Conservation (phyloP, 2,329 filamentous ascomycete genomes). For the Fusarium decemcellulare region DNA sequence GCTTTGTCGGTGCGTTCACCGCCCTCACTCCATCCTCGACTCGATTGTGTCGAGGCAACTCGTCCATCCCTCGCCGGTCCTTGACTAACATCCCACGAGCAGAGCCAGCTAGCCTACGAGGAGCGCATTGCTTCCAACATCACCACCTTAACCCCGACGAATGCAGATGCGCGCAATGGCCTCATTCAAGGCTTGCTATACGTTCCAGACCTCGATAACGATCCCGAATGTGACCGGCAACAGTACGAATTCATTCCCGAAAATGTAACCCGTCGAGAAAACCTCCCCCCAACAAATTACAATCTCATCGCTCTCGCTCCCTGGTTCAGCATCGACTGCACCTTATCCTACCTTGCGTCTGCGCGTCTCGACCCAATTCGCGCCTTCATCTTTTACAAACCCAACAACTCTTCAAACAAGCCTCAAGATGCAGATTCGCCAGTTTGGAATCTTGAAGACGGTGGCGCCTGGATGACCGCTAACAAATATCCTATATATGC, state of each 20-base stretch:
- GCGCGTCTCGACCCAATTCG: constrained; percentile 72
- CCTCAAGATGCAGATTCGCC: constrained; percentile 77
- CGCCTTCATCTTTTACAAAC: constrained; percentile 75
- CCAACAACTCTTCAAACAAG: constrained; percentile 67
- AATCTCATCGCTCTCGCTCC: constrained; percentile 87
- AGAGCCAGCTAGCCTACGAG: constrained; percentile 67
- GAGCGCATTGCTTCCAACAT: constrained; percentile 70
- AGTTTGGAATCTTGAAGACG: constrained; percentile 80
- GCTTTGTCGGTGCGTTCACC: constrained; percentile 64
- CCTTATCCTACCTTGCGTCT: constrained; percentile 77
- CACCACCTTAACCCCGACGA: constrained; percentile 81
- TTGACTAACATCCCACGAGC: constrained; percentile 38
- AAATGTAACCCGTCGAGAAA: constrained; percentile 80
- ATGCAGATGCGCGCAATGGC: constrained; percentile 70
- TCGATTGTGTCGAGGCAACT: constrained; percentile 6
- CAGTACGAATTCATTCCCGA: constrained; percentile 77
- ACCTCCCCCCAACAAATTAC: constrained; percentile 79
- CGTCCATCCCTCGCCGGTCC: background rate
- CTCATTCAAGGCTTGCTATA: constrained; percentile 86
- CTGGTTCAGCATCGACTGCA: constrained; percentile 84
- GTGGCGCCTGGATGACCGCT: constrained; percentile 77
- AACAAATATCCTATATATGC: constrained; percentile 88
- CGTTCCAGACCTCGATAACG: constrained; percentile 76
- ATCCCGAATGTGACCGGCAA: constrained; percentile 74
- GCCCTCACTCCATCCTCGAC: background rate